These are phyloP conservation scores for Cicer judaicum DNA, from an alignment of 306 rosid genomes.

Conservation along the genomic window DNA sequence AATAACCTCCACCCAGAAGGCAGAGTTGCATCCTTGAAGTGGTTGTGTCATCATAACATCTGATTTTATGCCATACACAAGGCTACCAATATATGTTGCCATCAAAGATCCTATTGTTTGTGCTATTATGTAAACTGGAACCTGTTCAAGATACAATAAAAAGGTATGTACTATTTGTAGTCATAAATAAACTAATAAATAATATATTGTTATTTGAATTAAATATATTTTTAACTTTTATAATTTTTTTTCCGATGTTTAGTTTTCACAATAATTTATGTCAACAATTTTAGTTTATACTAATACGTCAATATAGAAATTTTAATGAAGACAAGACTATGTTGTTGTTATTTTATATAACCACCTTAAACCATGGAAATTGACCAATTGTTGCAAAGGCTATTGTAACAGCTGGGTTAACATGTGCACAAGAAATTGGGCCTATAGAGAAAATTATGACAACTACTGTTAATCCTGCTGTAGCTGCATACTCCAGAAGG, in stretches of 20 bases:
- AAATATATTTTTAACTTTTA: no score
- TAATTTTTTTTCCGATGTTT: no score
- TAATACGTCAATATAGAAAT: neutral
- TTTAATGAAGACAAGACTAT: constrained; percentile 6
- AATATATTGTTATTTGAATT: no score
- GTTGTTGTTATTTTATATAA: constrained; percentile 16
- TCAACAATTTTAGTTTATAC: no score
- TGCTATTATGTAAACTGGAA: constrained; percentile 65
- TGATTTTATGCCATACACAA: constrained; percentile 63
- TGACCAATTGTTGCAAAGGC: constrained; percentile 85
- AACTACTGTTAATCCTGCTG: constrained; percentile 82
- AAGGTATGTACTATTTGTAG: neutral
- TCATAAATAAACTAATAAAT: neutral
- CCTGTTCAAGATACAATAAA: constrained; percentile 52
- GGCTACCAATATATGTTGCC: constrained; percentile 69
- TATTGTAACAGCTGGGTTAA: constrained; percentile 83
- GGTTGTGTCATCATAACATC: constrained; percentile 68
- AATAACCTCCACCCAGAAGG: constrained; percentile 81
- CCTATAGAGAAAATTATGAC: constrained; percentile 75
- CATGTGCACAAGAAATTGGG: constrained; percentile 82
- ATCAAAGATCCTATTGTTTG: constrained; percentile 70
- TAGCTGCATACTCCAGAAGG: constrained; percentile 76
- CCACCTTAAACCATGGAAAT: constrained; percentile 80
- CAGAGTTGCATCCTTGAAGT: constrained; percentile 61
- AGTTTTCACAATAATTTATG: no score